Evolutionary conservation across 805 yeast genomes (phyloP), one percentile per base, ranked within the genome.

Genomic region (Hagleromyces aurorensis): DNA sequence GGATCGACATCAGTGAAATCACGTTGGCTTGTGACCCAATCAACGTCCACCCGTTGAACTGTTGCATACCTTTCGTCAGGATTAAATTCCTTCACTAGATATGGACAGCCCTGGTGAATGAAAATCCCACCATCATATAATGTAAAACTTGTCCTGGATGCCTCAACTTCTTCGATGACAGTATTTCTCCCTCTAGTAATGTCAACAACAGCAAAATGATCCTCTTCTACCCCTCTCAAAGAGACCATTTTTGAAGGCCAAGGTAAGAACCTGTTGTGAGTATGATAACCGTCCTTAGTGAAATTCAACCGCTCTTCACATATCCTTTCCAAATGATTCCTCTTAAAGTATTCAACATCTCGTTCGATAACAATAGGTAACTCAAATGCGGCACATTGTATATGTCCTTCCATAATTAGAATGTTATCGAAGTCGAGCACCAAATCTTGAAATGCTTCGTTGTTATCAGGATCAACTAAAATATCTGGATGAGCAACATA

Each of bases 1-100:
- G 98, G 96, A 52, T 91, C 97, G 6, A 91, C 81, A 55, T 91
- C 94, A 0, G 96, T 84, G 45, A 69, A 91, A 54, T 91, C 98
- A 33, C 99, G 63, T 50, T 89, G 97, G 26, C 69, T 68, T 0
- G 99, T 91, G 1, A 74, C 69, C 97, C 97, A 91, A 40, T 89
- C 95, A 10, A 91, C 98, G 46, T 79, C 78, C 0, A 86, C 95
- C 29, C 96, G 59, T 44, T 74, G 79, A 4, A 89, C 96, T 36
- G 77, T 79, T 1, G 97, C 97, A 55, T 60, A 82, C 33, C 67
- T 69, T n/a, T 72, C 79, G 21, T 83, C 84, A 0, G 81, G 64
- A 40, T 86, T 80, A 47, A 91, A 79, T 44, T 86, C 94, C 27
- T 79, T 69, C 0, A 91, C 91, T 22, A 91, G 54, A 46, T 86